Base-by-base conservation (phyloP, 257 asterid genomes). In the Scutellaria galericulata region DNA sequence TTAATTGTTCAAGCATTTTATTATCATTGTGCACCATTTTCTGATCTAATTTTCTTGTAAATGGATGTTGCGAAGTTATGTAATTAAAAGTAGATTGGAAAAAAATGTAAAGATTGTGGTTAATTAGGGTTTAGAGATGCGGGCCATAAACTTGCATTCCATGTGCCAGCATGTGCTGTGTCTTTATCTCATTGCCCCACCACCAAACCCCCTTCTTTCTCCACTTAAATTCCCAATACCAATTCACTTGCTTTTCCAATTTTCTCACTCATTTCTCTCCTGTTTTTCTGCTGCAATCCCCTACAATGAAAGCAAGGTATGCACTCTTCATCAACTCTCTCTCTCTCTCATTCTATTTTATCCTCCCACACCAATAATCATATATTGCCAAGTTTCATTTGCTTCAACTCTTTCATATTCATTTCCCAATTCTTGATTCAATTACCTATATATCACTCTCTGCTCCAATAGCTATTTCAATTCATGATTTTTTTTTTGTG, bases 81-180 rank as follows among this genome's bases (percentile, higher is more conserved):
- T 1, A 24, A 24, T 1, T 24, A 24, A 24, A 24, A 24, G 2
- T 24, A 31, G 37, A 31, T 2, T 0, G 37, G 24, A 47, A 40
- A 15, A 71, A 68, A 75, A 75, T 75, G 79, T 78, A 75, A 75
- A 72, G 52, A 79, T 69, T 47, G 61, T 71, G 39, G 68, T 69
- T 78, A 78, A 51, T 76, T 79, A 81, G 88, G 93, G 87, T 77
- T 82, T 80, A 35, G 79, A 67, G 55, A 42, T 72, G 90, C 75
- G 95, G 95, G 88, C 85, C 95, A 78, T 83, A 6, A 40, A 68
- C 1, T 74, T 80, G 81, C 96, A 90, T 90, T 80, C 82, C 96
- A 90, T 90, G 96, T 90, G 93, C 87, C 77, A 57, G 85, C 96
- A 90, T 90, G 96, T 90, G 95, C 83, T 78, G 75, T 86, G 96